A percentile compares a stretch with the other conserved stretches of the same genome.
phyloP scores from a whole-genome alignment of 768 basidiomycete genomes.

The Amanita pseudoporphyria region DNA sequence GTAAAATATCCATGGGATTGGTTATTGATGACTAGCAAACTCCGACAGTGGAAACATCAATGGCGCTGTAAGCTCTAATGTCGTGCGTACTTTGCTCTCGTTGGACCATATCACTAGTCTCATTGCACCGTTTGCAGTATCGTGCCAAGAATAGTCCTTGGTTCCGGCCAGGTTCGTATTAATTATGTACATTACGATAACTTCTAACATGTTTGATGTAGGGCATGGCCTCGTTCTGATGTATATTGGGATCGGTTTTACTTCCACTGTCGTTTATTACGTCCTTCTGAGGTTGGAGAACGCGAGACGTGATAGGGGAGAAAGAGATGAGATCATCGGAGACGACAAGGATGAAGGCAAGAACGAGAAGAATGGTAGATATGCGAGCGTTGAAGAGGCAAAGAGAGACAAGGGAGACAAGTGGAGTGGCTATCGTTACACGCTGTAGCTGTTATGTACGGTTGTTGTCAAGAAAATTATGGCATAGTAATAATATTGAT shows the following conservation, averaged over 20 bases:
- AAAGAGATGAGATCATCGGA: slow-evolving; percentile 61
- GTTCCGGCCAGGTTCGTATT: slow-evolving; percentile 41
- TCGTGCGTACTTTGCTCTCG: slow-evolving; percentile 32
- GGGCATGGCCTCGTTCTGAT: slow-evolving; percentile 46
- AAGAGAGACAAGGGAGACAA: slow-evolving; percentile 61
- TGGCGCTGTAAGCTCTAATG: slow-evolving; percentile 69
- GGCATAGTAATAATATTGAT: too few relatives aligned
- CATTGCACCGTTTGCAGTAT: slow-evolving; percentile 29
- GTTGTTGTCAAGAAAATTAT: too few relatives aligned
- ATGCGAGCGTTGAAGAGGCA: slow-evolving; percentile 49
- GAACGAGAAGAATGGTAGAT: slow-evolving; percentile 46
- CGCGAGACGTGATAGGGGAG: slow-evolving; percentile 53
- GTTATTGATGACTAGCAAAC: slow-evolving; percentile 1
- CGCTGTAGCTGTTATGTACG: slow-evolving; percentile 21
- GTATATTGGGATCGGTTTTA: slow-evolving; percentile 60
- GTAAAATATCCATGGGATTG: background rate
- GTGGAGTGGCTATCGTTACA: slow-evolving; percentile 74
- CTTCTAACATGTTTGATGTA: slow-evolving; percentile 3
- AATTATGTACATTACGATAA: slow-evolving; percentile 22
- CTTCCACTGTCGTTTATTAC: slow-evolving; percentile 32
- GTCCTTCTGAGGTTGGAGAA: slow-evolving; percentile 49
- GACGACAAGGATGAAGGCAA: slow-evolving; percentile 24
- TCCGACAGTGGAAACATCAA: slow-evolving; percentile 54
- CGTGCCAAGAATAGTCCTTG: slow-evolving; percentile 57
- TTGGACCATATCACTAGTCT: background rate